phyloP scores from a whole-genome alignment of 176 grass and related monocot genomes.

The Cenchrus fungigraminus region DNA sequence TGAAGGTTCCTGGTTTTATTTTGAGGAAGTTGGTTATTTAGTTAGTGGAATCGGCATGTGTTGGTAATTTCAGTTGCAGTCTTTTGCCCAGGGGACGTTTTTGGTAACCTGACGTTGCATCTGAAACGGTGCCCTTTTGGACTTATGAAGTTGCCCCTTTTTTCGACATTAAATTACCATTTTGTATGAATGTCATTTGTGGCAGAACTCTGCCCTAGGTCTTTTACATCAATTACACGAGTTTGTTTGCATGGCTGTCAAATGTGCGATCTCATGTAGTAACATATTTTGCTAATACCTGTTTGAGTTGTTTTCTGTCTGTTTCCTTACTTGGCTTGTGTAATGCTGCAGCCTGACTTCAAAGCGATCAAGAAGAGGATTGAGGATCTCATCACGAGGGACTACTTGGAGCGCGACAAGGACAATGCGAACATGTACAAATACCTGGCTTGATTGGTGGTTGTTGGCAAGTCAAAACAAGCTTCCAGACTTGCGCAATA shows the following conservation, averaged over 20 bases:
- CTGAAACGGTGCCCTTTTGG: neutral
- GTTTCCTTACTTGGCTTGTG: neutral
- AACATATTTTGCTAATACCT: neutral
- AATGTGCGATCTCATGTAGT: neutral
- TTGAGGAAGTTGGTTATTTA: neutral
- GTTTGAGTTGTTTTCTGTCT: neutral
- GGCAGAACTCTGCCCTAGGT: neutral
- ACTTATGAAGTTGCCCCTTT: neutral
- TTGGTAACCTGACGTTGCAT: neutral
- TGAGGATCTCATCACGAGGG: conserved; percentile 75
- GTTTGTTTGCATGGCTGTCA: neutral
- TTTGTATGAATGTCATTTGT: neutral
- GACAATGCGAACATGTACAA: conserved; percentile 68
- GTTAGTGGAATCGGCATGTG: neutral
- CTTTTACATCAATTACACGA: neutral
- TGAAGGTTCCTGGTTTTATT: neutral
- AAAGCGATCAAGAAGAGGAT: conserved; percentile 83
- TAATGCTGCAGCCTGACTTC: conserved; percentile 62
- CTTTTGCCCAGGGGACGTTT: neutral
- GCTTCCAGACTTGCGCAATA: neutral
- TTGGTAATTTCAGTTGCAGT: neutral
- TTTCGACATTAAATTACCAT: neutral
- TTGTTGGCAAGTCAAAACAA: conserved; percentile 6
- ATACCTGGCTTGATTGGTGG: conserved; percentile 71
- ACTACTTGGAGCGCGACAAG: conserved; percentile 75